Evolutionary conservation across 257 asterid genomes (phyloP).

Genomic region (Plantago major): DNA sequence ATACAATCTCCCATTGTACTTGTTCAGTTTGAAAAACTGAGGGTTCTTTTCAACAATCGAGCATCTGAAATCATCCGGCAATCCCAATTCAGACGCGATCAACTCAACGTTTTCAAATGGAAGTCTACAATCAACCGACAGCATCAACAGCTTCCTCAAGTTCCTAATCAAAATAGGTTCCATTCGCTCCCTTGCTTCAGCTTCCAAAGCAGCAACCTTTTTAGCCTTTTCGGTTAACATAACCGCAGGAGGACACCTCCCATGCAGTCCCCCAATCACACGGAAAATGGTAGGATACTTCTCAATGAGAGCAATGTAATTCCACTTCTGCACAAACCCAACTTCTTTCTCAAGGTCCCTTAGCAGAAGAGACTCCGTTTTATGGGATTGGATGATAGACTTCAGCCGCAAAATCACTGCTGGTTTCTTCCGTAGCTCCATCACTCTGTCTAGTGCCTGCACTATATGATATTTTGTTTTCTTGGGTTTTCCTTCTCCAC

Average conservation of each 20-base stretch:
- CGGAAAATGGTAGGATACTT: conserved; percentile 69
- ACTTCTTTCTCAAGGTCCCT: conserved; percentile 97
- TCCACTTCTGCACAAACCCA: conserved; percentile 94
- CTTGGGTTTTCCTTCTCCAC: conserved; percentile 74
- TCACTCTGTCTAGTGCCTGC: conserved; percentile 78
- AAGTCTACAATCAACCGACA: conserved; percentile 74
- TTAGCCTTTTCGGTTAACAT: conserved; percentile 61
- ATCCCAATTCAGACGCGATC: conserved; percentile 61
- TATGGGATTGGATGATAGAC: conserved; percentile 70
- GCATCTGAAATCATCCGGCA: conserved; percentile 67
- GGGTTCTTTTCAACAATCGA: conserved; percentile 63
- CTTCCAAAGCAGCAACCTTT: conserved; percentile 57
- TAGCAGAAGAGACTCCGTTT: conserved; percentile 50
- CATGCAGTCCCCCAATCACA: conserved; percentile 44
- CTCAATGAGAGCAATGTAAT: conserved; percentile 70
- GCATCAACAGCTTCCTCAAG: conserved; percentile 77
- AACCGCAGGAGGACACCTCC: conserved; percentile 61
- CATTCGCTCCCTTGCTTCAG: conserved; percentile 46
- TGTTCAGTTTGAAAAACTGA: conserved; percentile 51
- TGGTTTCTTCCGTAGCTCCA: conserved; percentile 88
- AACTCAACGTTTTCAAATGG: conserved; percentile 59
- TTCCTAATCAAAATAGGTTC: conserved; percentile 75
- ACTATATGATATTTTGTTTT: conserved; percentile 67
- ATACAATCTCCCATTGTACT: conserved; percentile 49
- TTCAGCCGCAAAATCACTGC: conserved; percentile 56